These are phyloP conservation scores for Hyaloscypha hepaticicola DNA, from an alignment of 495 filamentous ascomycete species.

Conservation along the genomic window DNA sequence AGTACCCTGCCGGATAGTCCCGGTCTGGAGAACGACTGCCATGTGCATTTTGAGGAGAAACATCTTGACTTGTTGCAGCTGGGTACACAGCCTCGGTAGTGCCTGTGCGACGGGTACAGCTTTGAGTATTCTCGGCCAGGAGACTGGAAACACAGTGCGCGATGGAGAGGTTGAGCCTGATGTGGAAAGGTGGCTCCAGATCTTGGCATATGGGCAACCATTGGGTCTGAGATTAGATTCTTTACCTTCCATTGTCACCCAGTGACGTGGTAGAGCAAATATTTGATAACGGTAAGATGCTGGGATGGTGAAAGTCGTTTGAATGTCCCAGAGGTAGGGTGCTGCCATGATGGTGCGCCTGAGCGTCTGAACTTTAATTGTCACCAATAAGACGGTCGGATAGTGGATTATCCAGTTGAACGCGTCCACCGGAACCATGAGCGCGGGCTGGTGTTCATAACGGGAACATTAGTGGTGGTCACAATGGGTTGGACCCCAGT, in stretches of 20 bases:
- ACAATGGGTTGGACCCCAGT: background rate
- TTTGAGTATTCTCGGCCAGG: background rate
- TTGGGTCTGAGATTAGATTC: slow-evolving; percentile 4
- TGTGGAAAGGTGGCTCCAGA: background rate
- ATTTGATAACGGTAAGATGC: background rate
- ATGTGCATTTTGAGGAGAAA: background rate
- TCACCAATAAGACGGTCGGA: background rate
- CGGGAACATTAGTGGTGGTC: background rate
- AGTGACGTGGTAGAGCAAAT: background rate
- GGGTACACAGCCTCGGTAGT: slow-evolving; percentile 2
- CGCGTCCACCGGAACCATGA: background rate
- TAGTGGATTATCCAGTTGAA: background rate
- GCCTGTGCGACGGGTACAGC: slow-evolving; percentile 7
- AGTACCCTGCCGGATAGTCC: background rate
- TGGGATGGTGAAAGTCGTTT: background rate
- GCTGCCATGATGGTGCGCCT: background rate
- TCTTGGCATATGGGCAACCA: background rate
- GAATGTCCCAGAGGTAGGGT: background rate
- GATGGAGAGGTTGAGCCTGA: slow-evolving; percentile 1
- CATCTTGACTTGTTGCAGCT: background rate
- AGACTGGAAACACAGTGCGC: background rate
- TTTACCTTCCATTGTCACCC: background rate
- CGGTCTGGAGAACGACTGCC: background rate
- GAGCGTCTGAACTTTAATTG: background rate
- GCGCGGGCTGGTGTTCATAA: background rate